These are phyloP conservation scores for Panaeolus cyanescens DNA, from an alignment of 768 basidiomycete species.

Conservation along the genomic window DNA sequence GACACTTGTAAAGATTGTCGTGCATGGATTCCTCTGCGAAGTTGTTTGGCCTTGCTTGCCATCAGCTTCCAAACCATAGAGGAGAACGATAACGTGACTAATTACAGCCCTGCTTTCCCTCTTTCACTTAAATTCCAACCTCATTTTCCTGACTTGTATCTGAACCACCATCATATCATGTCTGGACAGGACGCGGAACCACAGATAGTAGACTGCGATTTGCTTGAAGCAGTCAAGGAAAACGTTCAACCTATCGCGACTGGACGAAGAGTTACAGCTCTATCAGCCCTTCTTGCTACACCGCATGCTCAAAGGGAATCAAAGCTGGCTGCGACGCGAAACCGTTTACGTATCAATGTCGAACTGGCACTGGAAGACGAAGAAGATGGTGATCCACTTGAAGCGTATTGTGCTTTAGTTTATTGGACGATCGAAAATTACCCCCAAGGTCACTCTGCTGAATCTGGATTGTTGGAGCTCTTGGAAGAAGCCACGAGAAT, in stretches of 20 bases:
- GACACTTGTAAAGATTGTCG: neutral
- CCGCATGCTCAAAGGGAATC: constrained; percentile 78
- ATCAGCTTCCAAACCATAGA: neutral
- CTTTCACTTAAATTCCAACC: neutral
- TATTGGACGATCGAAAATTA: constrained; percentile 95
- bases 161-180: constrained; percentile 21
- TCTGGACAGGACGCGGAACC: constrained; percentile 7
- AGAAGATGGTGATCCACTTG: constrained; percentile 80
- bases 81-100: constrained; percentile 11
- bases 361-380: constrained; percentile 73
- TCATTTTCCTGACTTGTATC: neutral
- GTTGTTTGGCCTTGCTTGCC: neutral
- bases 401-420: constrained; percentile 84
- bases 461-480: constrained; percentile 89
- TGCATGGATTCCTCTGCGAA: neutral
- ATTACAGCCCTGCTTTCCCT: constrained; percentile 3
- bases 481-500: constrained; percentile 90
- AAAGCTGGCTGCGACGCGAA: constrained; percentile 65
- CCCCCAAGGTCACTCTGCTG: constrained; percentile 87
- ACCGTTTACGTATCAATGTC: constrained; percentile 70
- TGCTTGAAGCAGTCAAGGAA: constrained; percentile 83
- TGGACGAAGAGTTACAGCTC: constrained; percentile 77
- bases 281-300: constrained; percentile 73
- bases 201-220: constrained; percentile 74
- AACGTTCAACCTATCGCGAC: constrained; percentile 83